Percentiles rank a stretch among this genome's conserved stretches.
Evolutionary conservation across 148 eudicot genomes (phyloP).

Genomic region (Talinum fruticosum): DNA sequence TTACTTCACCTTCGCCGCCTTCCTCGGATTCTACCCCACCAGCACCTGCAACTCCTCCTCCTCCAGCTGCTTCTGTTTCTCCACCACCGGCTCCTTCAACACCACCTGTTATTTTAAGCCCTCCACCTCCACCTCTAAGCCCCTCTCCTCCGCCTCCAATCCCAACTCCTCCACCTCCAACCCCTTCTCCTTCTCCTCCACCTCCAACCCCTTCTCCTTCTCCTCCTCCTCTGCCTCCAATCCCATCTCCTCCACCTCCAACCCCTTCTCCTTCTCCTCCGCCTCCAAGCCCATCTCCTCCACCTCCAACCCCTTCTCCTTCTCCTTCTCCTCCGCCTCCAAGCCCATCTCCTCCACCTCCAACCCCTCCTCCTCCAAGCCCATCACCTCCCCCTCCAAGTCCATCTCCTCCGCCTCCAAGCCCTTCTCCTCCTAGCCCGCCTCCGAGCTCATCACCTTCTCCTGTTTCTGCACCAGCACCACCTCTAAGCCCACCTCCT

Average conservation of each 20-base stretch:
- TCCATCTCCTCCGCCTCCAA: constrained; percentile 25
- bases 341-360: constrained; percentile 7
- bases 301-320: background rate
- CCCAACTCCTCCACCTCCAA: constrained; percentile 17
- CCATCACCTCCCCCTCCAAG: constrained; percentile 9
- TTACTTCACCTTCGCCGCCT: background rate
- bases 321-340: constrained; percentile 9
- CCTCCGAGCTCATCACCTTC: constrained; percentile 21
- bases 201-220: constrained; percentile 18
- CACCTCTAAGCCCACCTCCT: too few species aligned
- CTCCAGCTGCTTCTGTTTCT: background rate
- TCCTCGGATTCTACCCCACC: constrained; percentile 3
- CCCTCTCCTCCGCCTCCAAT: constrained; percentile 22
- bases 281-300: background rate
- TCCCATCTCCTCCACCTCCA: constrained; percentile 8
- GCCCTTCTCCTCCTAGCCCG: background rate
- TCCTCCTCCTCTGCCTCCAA: constrained; percentile 15
- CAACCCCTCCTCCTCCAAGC: constrained; percentile 11
- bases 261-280: constrained; percentile 21
- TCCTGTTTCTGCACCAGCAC: background rate
- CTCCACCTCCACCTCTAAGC: constrained; percentile 7
- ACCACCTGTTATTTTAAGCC: background rate
- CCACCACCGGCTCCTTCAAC: background rate
- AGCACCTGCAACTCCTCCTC: background rate
- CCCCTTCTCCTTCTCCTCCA: constrained; percentile 3